Percentiles rank a stretch among this genome's conserved stretches.
These are phyloP conservation scores for Clavispora vitiphila DNA, from an alignment of 805 yeast genomes.

Conservation along the genomic window DNA sequence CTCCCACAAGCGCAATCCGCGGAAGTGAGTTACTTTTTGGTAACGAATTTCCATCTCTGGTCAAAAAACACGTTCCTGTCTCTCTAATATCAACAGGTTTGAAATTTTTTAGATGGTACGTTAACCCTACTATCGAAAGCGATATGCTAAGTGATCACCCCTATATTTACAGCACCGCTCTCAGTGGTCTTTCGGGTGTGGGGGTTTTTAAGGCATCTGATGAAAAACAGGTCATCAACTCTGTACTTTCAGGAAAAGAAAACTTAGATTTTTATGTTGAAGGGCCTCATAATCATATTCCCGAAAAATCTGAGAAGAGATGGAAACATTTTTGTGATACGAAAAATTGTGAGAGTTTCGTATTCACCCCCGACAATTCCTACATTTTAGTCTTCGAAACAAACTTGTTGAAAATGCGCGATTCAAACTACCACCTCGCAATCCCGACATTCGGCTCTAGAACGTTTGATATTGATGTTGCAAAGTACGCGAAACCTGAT, in stretches of 20 bases:
- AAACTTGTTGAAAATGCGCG: constrained; percentile 45
- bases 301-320: constrained; percentile 32
- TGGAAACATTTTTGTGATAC: constrained; percentile 40
- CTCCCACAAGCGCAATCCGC: constrained; percentile 37
- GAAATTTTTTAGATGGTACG: constrained; percentile 49
- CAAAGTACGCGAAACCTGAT: constrained; percentile 38
- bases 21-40: constrained; percentile 63
- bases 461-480: constrained; percentile 41
- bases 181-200: constrained; percentile 52
- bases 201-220: constrained; percentile 16
- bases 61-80: constrained; percentile 54
- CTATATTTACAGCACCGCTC: constrained; percentile 55
- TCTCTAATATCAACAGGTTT: constrained; percentile 44
- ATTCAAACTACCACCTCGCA: constrained; percentile 45
- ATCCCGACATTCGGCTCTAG: constrained; percentile 45
- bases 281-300: constrained; percentile 18
- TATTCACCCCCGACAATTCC: constrained; percentile 30
- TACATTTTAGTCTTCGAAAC: constrained; percentile 54
- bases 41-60: constrained; percentile 60
- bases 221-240: constrained; percentile 7
- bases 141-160: constrained; percentile 60
- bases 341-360: constrained; percentile 34
- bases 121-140: constrained; percentile 63
- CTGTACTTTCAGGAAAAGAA: constrained; percentile 4
- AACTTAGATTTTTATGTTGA: neutral